Conservation (phyloP, 2,329 filamentous ascomycete species). For the Chalaropsis thielavioides region DNA sequence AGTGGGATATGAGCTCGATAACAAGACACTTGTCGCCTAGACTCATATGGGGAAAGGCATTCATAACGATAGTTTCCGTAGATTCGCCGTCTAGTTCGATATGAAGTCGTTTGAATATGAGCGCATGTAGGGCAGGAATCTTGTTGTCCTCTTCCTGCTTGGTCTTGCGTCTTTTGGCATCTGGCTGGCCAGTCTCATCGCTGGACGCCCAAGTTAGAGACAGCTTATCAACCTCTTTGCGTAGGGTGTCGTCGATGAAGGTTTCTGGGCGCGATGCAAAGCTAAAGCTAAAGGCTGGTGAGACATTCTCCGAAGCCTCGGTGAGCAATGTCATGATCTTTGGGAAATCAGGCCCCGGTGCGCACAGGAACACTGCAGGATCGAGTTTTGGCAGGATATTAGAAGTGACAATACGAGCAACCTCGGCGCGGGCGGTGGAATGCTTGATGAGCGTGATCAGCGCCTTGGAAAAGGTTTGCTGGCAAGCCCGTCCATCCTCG, state of each 20-base stretch:
- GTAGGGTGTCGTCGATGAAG: conserved; percentile 22
- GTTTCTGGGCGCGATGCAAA: conserved; percentile 14
- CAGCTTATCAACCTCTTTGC: conserved; percentile 23
- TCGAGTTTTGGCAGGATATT: conserved; percentile 13
- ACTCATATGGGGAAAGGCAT: conserved; percentile 31
- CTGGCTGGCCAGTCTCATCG: conserved; percentile 15
- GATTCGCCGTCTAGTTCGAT: conserved; percentile 21
- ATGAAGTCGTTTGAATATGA: conserved; percentile 22
- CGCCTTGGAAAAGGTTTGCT: conserved; percentile 27
- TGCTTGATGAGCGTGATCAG: conserved; percentile 28
- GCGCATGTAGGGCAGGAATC: neutral
- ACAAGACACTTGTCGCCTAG: conserved; percentile 38
- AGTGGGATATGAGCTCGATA: conserved; percentile 40
- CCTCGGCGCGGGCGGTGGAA: conserved; percentile 1
- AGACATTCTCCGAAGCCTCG: conserved; percentile 10
- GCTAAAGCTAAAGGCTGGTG: conserved; percentile 3
- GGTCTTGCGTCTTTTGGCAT: conserved; percentile 24
- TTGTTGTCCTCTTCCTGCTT: conserved; percentile 8
- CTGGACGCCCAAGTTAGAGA: conserved; percentile 22
- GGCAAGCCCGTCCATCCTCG: conserved; percentile 22
- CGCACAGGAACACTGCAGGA: neutral
- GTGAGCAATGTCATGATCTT: conserved; percentile 6
- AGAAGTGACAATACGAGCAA: conserved; percentile 12
- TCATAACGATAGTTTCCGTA: conserved; percentile 22
- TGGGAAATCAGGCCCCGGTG: neutral